These are phyloP conservation scores for Nymphaea thermarum DNA, from an alignment of 164 flowering plant genomes.

Conservation along the genomic window DNA sequence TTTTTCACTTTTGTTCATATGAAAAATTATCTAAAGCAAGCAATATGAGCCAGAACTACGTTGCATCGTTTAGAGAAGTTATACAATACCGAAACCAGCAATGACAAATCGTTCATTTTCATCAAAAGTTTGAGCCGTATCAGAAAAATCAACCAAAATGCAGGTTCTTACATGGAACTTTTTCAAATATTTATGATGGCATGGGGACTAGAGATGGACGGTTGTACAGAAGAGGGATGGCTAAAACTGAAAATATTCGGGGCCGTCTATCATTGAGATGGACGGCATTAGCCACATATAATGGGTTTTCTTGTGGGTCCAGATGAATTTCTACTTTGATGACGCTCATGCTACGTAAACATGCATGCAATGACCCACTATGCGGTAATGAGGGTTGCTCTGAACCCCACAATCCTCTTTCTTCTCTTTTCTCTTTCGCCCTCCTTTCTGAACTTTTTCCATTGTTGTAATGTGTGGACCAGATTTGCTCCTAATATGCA, in stretches of 20 bases:
- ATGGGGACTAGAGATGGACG: neutral
- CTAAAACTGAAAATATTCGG: neutral
- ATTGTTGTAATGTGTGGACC: too few species aligned
- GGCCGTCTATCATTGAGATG: neutral
- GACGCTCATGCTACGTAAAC: neutral
- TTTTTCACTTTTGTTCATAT: too few species aligned
- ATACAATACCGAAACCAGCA: neutral
- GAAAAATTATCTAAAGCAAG: too few species aligned
- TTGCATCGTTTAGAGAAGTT: too few species aligned
- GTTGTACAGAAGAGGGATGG: neutral
- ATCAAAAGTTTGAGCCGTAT: too few species aligned
- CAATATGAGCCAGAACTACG: too few species aligned
- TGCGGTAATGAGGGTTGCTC: neutral
- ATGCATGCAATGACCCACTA: neutral
- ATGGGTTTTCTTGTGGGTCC: neutral
- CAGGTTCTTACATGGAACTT: too few species aligned
- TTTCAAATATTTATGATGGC: too few species aligned
- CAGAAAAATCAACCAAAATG: too few species aligned
- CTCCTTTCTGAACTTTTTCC: neutral
- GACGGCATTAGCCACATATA: neutral
- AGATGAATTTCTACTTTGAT: neutral
- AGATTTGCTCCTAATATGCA: neutral
- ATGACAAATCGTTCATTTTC: neutral
- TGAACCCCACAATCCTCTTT: neutral
- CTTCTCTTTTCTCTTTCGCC: neutral